Evolutionary conservation across 1,139 yeast species (phyloP), one percentile per base, ranked within the genome.

Genomic region (Insectozyma bohioensis): DNA sequence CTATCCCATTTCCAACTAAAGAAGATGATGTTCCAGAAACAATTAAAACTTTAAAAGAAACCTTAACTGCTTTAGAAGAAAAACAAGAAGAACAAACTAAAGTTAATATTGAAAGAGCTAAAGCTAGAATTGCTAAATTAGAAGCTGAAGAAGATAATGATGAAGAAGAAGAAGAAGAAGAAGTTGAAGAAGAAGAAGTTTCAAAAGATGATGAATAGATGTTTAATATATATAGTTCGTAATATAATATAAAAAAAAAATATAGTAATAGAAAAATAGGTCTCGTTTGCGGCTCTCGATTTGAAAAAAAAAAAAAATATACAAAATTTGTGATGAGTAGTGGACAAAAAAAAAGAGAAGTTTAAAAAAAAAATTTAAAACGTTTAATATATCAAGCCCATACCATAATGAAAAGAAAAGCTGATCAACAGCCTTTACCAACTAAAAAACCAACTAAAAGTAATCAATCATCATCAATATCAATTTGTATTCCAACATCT

Each of bases 21-120:
- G 68, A 76, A 48, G 94, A 82, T 17, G 95, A 85, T 36, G 80
- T 85, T 45, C 72, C 83, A 30, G 63, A 63, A 34, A 78, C 95
- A 44, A 61, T 85, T 49, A 78, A 71, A 40, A 70, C 78, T 49
- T 77, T 92, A 63, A 80, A 81, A 70, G 77, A 73, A 51, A 88
- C 94, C 61, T 76, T 86, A 56, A 69, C 67, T 35, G 80, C 80
- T 46, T 85, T 77, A 63, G 70, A 75, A 60, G 74, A 74, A 34
- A 80, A 81, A 62, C 95, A 88, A 67, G 90, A 80, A 41, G 85
- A 80, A 42, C 88, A 82, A 55, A 87, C 97, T 41, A 75, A 79
- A 58, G 76, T 75, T 58, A 83, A 85, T 59, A 70, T 84, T 47
- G 85, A 75, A 47, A 74, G 72, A 46, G 95, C 92, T 39, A 78